These are phyloP conservation scores for Amanita pseudoporphyria DNA, from an alignment of 768 basidiomycete species.

Conservation along the genomic window DNA sequence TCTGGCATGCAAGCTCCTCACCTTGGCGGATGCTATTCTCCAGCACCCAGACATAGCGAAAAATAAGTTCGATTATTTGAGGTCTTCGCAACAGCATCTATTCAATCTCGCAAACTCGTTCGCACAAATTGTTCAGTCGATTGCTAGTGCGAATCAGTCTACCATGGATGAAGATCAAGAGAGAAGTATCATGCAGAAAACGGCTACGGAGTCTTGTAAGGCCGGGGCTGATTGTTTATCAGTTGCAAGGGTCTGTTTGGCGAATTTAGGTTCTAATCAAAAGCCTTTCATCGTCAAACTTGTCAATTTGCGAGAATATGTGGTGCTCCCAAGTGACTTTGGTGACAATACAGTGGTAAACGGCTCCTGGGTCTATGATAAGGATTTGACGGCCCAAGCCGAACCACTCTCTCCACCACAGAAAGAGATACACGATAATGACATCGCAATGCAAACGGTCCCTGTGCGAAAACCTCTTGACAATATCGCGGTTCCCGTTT, in stretches of 20 bases:
- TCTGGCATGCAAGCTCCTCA: slow-evolving; percentile 84
- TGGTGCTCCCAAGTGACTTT: neutral
- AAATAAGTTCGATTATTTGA: slow-evolving; percentile 56
- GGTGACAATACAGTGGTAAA: neutral
- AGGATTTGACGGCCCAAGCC: neutral
- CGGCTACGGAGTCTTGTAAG: slow-evolving; percentile 83
- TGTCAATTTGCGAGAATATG: neutral
- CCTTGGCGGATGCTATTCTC: slow-evolving; percentile 84
- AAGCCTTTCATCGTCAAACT: slow-evolving; percentile 52
- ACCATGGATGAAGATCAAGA: slow-evolving; percentile 71
- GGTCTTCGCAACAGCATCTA: slow-evolving; percentile 65
- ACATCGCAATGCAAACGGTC: too few relatives aligned
- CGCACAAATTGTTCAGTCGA: slow-evolving; percentile 76
- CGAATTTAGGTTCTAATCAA: slow-evolving; percentile 47
- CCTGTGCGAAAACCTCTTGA: neutral
- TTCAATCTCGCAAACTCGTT: slow-evolving; percentile 81
- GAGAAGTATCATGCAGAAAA: slow-evolving; percentile 64
- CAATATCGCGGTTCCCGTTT: slow-evolving; percentile 15
- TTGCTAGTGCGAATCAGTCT: slow-evolving; percentile 44
- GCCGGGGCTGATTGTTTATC: slow-evolving; percentile 84
- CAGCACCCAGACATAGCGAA: slow-evolving; percentile 61
- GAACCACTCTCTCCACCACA: slow-evolving; percentile 16
- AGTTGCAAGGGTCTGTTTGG: slow-evolving; percentile 73
- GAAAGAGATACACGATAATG: slow-evolving; percentile 18
- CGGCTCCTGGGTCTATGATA: neutral